Base-by-base conservation (phyloP, 352 stramenopile species). In the Globisporangium heterothallicum region DNA sequence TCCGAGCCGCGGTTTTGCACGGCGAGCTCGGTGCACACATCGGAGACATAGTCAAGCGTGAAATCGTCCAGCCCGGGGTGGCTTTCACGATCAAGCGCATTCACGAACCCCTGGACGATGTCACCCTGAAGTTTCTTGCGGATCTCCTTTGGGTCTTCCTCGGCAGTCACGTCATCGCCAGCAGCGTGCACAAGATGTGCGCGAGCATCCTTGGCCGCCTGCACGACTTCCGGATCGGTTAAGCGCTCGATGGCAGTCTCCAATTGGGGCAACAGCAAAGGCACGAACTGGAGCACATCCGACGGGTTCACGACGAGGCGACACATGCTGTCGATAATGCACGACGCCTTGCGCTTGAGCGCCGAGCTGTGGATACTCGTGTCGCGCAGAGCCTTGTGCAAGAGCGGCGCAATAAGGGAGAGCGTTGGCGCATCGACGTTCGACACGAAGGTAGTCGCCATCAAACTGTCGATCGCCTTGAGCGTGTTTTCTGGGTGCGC, bases 271-370 rank as follows among this genome's bases (percentile, higher is more conserved):
- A 97, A 73, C 38, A 97, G 67, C 40, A 97, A 65, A n/a, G 84
- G 82, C 36, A 95, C 82, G 60, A 98, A 98, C 32, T 84, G 88
- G 49, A 91, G 88, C 53, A 97, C 89, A 32, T 95, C 89, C 30
- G 83, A 87, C 24, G 88, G 87, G 35, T 69, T 74, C 49, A 82
- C 72, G 22, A 97, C 88, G 9, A 97, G 70, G 47, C 82, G 84
- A 42, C 79, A 95, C 90, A 97, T 97, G 63, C 91, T 97, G 61
- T 95, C 87, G 63, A 97, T 97, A 49, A 98, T 94, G 57, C 91
- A 77, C 49, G 86, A 92, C 13, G 84, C 88, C 64, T 94, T 89
- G 36, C 90, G 81, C 69, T 97, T 97, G 30, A 96, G 72, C 14
- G 86, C 91, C 52, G 91, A 86, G 66, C 91, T 95, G 67, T 97